Base-by-base conservation (phyloP, 2,329 filamentous ascomycete species). In the Hypoxylon sp. region DNA sequence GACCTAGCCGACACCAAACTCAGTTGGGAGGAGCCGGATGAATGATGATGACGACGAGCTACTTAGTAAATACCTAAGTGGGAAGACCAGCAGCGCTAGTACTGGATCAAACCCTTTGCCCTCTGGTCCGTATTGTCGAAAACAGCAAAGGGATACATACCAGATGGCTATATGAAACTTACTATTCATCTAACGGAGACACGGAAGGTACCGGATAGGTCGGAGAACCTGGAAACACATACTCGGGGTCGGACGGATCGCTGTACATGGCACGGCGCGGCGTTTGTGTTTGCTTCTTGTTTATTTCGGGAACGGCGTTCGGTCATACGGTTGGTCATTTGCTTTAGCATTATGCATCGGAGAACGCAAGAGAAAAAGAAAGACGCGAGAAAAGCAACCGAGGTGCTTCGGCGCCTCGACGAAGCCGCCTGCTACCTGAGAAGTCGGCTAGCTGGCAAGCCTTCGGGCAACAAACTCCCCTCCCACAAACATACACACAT, bases 221-320 rank as follows among this genome's bases (percentile, higher is more conserved):
- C 23, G 20, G 46, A 21, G 46, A 17, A 17, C 20, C 15, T 47
- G 43, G 55, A 52, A 45, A 43, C 48, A 48, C 21, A 45, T 15
- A 35, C 46, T 46, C 18, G 31, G 55, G 24, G 42, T 17, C 18
- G 29, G 24, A 21, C 11, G 33, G 53, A 23, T 58, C 23, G 41
- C 40, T 57, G 40, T 54, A 53, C 21, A 35, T 40, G 42, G 24
- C 54, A 61, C 54, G 33, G 60, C 52, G 48, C 31, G 60, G 60
- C 56, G 56, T 60, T 49, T 40, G 20, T 9, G 26, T 48, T 40
- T 18, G 3, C 11, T 42, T 3, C 29, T 35, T 63, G 56, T 40
- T 26, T 37, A 33, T 41, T 56, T 26, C 26, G 37, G 48, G 31
- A 47, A 57, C n/a, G 56, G 56, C 56, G 60, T 63, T 60, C 15